These are phyloP conservation scores for Ustilago tritici DNA, from an alignment of 1,284 basidiomycete genomes.

Conservation along the genomic window DNA sequence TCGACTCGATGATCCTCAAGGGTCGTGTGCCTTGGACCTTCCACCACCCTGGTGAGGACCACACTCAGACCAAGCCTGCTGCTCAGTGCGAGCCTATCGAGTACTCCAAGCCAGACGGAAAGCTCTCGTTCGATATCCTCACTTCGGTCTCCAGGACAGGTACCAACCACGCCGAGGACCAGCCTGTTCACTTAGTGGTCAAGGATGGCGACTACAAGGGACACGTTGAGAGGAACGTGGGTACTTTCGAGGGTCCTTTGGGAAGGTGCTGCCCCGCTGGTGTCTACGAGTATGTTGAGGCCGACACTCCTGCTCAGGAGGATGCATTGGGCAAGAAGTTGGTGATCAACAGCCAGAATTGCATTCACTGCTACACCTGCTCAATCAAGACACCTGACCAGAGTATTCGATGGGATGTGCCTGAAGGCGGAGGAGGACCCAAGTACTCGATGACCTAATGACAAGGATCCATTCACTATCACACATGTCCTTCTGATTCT, in stretches of 20 bases:
- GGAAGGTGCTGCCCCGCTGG: conserved; percentile 92
- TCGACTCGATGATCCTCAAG: conserved; percentile 87
- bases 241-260: conserved; percentile 84
- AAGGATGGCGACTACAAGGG: conserved; percentile 73
- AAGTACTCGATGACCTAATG: conserved; percentile 64
- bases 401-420: conserved; percentile 65
- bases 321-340: conserved; percentile 82
- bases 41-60: conserved; percentile 78
- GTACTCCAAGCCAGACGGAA: conserved; percentile 90
- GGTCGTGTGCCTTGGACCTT: conserved; percentile 95
- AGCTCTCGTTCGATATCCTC: conserved; percentile 92
- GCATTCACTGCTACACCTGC: conserved; percentile 69
- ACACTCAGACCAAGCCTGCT: conserved; percentile 71
- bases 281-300: conserved; percentile 93
- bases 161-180: conserved; percentile 96
- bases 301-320: conserved; percentile 74
- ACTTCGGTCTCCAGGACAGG: conserved; percentile 91
- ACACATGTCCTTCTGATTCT: background rate
- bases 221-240: conserved; percentile 78
- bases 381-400: conserved; percentile 68
- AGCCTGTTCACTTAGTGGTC: conserved; percentile 84
- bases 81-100: conserved; percentile 81
- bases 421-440: conserved; percentile 68
- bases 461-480: background rate
- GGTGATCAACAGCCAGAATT: conserved; percentile 90